Conservation (phyloP, 768 basidiomycete genomes). For the Termitomyces bulborhizus region DNA sequence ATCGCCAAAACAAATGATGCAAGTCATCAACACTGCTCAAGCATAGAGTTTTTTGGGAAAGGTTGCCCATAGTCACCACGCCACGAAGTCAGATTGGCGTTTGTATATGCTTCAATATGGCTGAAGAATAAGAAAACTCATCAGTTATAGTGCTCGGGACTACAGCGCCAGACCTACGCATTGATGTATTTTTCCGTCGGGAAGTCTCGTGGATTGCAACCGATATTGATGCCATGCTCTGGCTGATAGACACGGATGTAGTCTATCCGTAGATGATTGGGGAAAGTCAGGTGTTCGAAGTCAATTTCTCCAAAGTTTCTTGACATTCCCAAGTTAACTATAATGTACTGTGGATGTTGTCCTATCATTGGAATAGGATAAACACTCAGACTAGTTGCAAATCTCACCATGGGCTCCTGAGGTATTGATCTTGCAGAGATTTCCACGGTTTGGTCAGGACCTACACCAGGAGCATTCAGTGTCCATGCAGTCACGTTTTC, state of each 20-base stretch:
- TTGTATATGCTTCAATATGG: conserved; percentile 62
- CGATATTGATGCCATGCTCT: conserved; percentile 48
- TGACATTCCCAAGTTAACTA: conserved; percentile 78
- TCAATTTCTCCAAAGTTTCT: conserved; percentile 69
- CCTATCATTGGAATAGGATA: background rate
- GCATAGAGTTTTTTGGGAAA: conserved; percentile 50
- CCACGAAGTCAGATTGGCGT: conserved; percentile 49
- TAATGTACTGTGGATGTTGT: conserved; percentile 52
- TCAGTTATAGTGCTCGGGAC: background rate
- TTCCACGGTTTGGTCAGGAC: conserved; percentile 46
- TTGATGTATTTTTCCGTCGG: conserved; percentile 68
- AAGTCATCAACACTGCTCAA: conserved; percentile 20
- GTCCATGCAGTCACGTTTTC: conserved; percentile 67
- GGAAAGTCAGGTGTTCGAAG: conserved; percentile 58
- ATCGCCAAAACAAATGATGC: background rate
- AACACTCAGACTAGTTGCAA: background rate
- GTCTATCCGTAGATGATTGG: conserved; percentile 37
- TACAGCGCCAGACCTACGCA: conserved; percentile 26
- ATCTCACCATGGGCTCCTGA: conserved; percentile 75
- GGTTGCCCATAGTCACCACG: conserved; percentile 36
- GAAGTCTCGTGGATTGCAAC: conserved; percentile 56
- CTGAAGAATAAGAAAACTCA: conserved; percentile 11
- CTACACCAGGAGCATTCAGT: conserved; percentile 59
- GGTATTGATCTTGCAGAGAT: conserved; percentile 64
- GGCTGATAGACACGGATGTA: conserved; percentile 65